phyloP scores from a whole-genome alignment of 2,329 filamentous ascomycete species.

The Hymenoscyphus salicellus region DNA sequence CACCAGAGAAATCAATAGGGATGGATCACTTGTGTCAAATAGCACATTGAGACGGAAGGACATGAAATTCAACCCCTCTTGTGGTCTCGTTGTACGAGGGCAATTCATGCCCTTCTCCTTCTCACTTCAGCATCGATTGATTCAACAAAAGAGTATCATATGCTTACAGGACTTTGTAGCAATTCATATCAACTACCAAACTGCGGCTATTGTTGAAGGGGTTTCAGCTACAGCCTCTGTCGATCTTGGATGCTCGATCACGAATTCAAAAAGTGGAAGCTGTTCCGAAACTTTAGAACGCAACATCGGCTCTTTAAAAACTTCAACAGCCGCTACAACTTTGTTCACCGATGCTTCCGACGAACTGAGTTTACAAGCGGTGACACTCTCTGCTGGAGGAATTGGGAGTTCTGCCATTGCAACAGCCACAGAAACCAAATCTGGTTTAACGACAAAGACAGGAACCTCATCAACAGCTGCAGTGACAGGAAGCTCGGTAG shows the following conservation, averaged over 20 bases:
- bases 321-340: slow-evolving; percentile 5
- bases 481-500: slow-evolving; percentile 6
- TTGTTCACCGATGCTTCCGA: slow-evolving; percentile 1
- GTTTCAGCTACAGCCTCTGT: not conserved
- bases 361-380: not conserved
- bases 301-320: not conserved
- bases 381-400: not conserved
- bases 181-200: not conserved
- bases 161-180: not conserved
- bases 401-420: not conserved
- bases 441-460: not conserved
- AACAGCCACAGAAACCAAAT: not conserved
- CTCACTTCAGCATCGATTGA: too few species aligned
- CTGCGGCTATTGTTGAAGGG: too few species aligned
- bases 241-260: slow-evolving; percentile 20
- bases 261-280: slow-evolving; percentile 12
- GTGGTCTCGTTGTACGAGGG: too few species aligned
- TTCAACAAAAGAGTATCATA: too few species aligned
- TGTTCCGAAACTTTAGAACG: slow-evolving; percentile 14
- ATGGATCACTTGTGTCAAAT: too few species aligned
- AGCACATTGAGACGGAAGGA: too few species aligned
- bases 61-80: too few species aligned
- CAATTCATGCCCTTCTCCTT: too few species aligned
- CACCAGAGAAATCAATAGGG: too few species aligned
- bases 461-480: slow-evolving; percentile 20